Percentiles rank a stretch among this genome's conserved stretches.
Conservation (phyloP, 345 rosid genomes). For the Moringa oleifera region DNA sequence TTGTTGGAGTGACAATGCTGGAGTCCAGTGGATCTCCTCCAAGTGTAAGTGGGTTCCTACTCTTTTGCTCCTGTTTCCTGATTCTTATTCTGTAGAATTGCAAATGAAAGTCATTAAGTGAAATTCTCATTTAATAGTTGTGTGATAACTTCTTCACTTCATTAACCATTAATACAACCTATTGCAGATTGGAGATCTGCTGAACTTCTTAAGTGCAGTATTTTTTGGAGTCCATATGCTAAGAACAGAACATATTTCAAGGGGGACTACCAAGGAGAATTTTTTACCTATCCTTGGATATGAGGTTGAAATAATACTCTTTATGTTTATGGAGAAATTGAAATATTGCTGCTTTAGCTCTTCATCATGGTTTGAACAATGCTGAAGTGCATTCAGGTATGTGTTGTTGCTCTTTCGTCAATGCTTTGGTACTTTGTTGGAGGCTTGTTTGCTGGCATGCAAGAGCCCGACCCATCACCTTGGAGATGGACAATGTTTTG, state of each 20-base stretch:
- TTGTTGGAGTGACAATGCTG: constrained; percentile 51
- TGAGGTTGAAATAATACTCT: constrained; percentile 28
- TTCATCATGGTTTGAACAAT: constrained; percentile 10
- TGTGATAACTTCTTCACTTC: no score
- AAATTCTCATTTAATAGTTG: background rate
- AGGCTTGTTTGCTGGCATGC: constrained; percentile 27
- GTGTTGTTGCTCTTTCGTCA: constrained; percentile 43
- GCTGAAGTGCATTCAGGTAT: constrained; percentile 27
- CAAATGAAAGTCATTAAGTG: background rate
- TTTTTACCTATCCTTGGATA: constrained; percentile 51
- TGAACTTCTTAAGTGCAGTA: constrained; percentile 54
- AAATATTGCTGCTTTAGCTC: background rate
- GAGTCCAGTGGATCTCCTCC: constrained; percentile 67
- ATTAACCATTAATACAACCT: background rate
- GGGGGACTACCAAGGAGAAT: constrained; percentile 39
- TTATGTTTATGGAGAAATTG: background rate
- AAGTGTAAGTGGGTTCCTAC: constrained; percentile 26
- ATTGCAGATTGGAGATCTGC: constrained; percentile 55
- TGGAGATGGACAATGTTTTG: constrained; percentile 46
- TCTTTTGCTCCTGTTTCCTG: background rate
- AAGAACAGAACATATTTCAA: constrained; percentile 52
- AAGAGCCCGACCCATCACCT: constrained; percentile 25
- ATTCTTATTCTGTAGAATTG: background rate
- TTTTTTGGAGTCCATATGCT: constrained; percentile 69
- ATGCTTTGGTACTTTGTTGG: constrained; percentile 42